Evolutionary conservation across 306 rosid genomes (phyloP).

Genomic region (Hippophae tibetana): DNA sequence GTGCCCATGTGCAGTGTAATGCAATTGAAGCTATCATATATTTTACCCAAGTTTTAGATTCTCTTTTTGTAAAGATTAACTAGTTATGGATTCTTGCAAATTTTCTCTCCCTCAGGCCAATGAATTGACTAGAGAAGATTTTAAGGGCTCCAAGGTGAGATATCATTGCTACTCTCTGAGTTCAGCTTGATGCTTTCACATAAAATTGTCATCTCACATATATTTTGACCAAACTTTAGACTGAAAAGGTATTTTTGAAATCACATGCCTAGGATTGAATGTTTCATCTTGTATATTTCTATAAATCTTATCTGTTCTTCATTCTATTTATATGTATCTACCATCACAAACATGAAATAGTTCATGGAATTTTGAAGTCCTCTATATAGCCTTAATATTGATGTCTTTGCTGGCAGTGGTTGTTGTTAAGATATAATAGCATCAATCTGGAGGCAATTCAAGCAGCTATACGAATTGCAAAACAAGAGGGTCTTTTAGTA

Average conservation of each 20-base stretch:
- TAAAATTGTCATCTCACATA: background rate
- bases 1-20: background rate
- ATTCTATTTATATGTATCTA: constrained; percentile 4
- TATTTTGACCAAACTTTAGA: background rate
- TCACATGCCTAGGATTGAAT: background rate
- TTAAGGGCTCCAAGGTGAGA: constrained; percentile 82
- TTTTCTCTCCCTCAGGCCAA: constrained; percentile 41
- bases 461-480: constrained; percentile 74
- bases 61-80: background rate
- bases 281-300: background rate
- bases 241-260: background rate
- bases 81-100: constrained; percentile 7
- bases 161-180: background rate
- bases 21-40: background rate
- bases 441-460: constrained; percentile 77
- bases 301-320: constrained; percentile 7
- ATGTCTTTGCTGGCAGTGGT: constrained; percentile 61
- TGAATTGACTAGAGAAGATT: constrained; percentile 66
- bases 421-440: constrained; percentile 64
- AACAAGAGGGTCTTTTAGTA: constrained; percentile 73
- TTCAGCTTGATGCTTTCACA: background rate
- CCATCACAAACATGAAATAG: constrained; percentile 5
- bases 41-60: background rate
- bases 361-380: constrained; percentile 12
- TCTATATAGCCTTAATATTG: constrained; percentile 21